phyloP scores from a whole-genome alignment of 257 asterid species.

The Nicotiana tomentosiformis region DNA sequence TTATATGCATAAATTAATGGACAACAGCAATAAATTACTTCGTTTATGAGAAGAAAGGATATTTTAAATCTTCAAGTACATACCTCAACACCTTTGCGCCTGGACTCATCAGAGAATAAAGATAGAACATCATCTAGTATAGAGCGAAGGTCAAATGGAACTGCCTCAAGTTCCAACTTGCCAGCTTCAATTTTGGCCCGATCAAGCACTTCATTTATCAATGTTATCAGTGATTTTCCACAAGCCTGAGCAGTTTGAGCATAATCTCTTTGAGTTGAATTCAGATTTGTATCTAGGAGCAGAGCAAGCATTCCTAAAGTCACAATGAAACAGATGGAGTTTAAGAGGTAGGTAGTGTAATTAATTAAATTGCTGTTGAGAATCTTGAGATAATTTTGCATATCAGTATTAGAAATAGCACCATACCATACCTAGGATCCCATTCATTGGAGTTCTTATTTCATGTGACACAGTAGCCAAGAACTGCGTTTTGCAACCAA shows the following conservation, averaged over 20 bases:
- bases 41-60: background rate
- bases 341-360: background rate
- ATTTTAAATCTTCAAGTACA: background rate
- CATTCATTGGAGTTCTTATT: conserved; percentile 97
- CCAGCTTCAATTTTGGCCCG: conserved; percentile 91
- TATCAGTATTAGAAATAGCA: background rate
- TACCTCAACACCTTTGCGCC: conserved; percentile 88
- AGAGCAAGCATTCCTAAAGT: conserved; percentile 80
- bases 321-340: background rate
- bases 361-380: background rate
- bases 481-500: conserved; percentile 44
- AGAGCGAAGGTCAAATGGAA: conserved; percentile 65
- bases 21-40: background rate
- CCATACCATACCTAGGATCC: conserved; percentile 68
- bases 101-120: conserved; percentile 79
- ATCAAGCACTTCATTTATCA: conserved; percentile 92
- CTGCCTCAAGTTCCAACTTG: conserved; percentile 80
- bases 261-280: conserved; percentile 81
- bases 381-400: background rate
- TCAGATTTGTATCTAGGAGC: conserved; percentile 68
- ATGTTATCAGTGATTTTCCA: conserved; percentile 73
- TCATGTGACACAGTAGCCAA: conserved; percentile 96
- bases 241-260: conserved; percentile 96
- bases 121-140: conserved; percentile 82
- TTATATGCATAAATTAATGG: background rate